These are phyloP conservation scores for Vaccinium darrowii DNA, from an alignment of 148 eudicot genomes.

Conservation along the genomic window DNA sequence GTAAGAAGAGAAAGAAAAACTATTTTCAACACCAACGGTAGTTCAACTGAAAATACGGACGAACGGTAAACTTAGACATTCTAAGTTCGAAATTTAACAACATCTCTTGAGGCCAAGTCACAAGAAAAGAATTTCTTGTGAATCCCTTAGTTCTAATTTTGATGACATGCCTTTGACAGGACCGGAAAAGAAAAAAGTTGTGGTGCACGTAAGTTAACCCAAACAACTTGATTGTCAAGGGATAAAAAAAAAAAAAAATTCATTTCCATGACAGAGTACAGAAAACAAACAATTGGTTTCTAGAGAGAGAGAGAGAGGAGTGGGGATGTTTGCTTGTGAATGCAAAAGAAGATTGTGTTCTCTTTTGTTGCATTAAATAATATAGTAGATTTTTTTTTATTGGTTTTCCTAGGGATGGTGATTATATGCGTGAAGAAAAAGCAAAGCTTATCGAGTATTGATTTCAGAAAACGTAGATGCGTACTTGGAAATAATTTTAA, in stretches of 20 bases:
- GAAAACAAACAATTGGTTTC: neutral
- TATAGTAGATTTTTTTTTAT: neutral
- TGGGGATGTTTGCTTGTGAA: constrained; percentile 47
- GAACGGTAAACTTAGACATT: too few species aligned
- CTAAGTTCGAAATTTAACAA: too few species aligned
- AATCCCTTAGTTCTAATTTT: too few species aligned
- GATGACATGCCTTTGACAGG: too few species aligned
- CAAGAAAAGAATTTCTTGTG: too few species aligned
- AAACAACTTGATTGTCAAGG: too few species aligned
- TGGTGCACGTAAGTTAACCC: too few species aligned
- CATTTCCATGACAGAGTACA: neutral
- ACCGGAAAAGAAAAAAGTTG: too few species aligned
- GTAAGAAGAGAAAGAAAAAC: neutral
- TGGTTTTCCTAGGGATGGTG: constrained; percentile 5
- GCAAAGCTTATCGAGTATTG: constrained; percentile 8
- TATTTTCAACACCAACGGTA: too few species aligned
- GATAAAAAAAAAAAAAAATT: too few species aligned
- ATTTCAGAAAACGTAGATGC: neutral
- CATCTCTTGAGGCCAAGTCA: too few species aligned
- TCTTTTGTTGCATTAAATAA: neutral
- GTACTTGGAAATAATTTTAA: neutral
- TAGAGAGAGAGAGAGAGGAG: neutral
- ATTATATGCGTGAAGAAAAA: constrained; percentile 19
- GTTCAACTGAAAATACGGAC: too few species aligned
- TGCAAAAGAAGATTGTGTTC: constrained; percentile 21